A percentile compares a stretch with the other conserved stretches of the same genome.
Conservation (phyloP, 1,139 yeast species). For the Pichia sp. region DNA sequence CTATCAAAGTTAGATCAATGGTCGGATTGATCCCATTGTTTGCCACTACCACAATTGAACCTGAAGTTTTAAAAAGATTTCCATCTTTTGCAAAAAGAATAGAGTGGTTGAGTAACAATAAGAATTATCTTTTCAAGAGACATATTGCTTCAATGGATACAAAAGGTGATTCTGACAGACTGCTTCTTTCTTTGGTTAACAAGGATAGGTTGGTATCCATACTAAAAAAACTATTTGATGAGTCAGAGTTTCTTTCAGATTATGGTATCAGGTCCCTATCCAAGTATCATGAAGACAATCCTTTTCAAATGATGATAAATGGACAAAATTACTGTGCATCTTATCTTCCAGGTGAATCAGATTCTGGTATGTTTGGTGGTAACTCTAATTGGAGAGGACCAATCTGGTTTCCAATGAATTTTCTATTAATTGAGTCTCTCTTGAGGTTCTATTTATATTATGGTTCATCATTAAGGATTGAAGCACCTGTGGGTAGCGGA, state of each 20-base stretch:
- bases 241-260: slow-evolving; percentile 76
- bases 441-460: slow-evolving; percentile 87
- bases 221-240: slow-evolving; percentile 78
- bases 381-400: slow-evolving; percentile 98
- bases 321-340: slow-evolving; percentile 69
- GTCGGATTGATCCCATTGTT: slow-evolving; percentile 92
- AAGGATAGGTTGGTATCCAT: slow-evolving; percentile 75
- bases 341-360: slow-evolving; percentile 89
- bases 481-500: slow-evolving; percentile 89
- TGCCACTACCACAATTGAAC: slow-evolving; percentile 86
- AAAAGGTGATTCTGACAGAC: slow-evolving; percentile 82
- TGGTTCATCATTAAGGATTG: slow-evolving; percentile 80
- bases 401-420: slow-evolving; percentile 96
- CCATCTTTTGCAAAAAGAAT: slow-evolving; percentile 82
- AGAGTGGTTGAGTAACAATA: slow-evolving; percentile 77
- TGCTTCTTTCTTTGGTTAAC: slow-evolving; percentile 74
- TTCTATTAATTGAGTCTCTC: slow-evolving; percentile 78
- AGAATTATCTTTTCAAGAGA: slow-evolving; percentile 68
- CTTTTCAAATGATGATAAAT: slow-evolving; percentile 79
- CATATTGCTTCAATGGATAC: slow-evolving; percentile 84
- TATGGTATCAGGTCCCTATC: slow-evolving; percentile 89
- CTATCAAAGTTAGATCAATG: slow-evolving; percentile 80
- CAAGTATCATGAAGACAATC: slow-evolving; percentile 79
- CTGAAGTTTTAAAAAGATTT: slow-evolving; percentile 69
- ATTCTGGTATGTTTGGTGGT: slow-evolving; percentile 94